Evolutionary conservation across 192 early-diverging fungal species (phyloP).

Genomic region (Coemansia brasiliensis): DNA sequence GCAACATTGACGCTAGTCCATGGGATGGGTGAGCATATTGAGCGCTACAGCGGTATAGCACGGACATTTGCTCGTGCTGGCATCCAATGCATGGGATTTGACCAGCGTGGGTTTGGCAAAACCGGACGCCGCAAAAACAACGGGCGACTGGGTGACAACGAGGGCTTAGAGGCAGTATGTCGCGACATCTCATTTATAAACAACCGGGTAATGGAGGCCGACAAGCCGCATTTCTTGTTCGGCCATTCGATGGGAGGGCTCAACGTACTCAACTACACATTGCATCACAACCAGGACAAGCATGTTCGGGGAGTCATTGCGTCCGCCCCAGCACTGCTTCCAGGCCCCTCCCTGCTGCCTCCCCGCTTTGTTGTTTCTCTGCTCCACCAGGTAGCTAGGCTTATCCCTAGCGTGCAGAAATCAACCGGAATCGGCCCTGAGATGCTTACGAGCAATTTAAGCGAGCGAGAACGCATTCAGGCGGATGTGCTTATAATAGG

Average conservation of each 20-base stretch:
- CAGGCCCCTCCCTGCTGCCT: slow-evolving; percentile 31
- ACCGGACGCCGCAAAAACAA: slow-evolving; percentile 41
- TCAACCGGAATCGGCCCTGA: slow-evolving; percentile 29
- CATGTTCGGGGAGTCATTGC: slow-evolving; percentile 39
- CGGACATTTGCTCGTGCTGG: slow-evolving; percentile 52
- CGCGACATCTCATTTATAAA: slow-evolving; percentile 51
- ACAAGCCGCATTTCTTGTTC: slow-evolving; percentile 56
- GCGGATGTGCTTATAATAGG: slow-evolving; percentile 28
- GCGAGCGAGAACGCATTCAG: slow-evolving; percentile 29
- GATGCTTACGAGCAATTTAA: slow-evolving; percentile 46
- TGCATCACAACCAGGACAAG: slow-evolving; percentile 16
- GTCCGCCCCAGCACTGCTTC: slow-evolving; percentile 37
- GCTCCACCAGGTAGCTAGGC: slow-evolving; percentile 26
- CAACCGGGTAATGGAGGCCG: slow-evolving; percentile 25
- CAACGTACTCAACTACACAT: slow-evolving; percentile 32
- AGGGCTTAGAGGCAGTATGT: slow-evolving; percentile 35
- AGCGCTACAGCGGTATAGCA: slow-evolving; percentile 59
- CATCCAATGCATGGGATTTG: slow-evolving; percentile 57
- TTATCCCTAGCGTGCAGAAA: slow-evolving; percentile 39
- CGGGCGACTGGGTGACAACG: slow-evolving; percentile 51
- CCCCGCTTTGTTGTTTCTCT: slow-evolving; percentile 20
- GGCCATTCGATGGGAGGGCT: slow-evolving; percentile 63
- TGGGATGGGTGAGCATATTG: slow-evolving; percentile 64
- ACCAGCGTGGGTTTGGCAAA: slow-evolving; percentile 65
- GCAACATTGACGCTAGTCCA: slow-evolving; percentile 60